These are phyloP conservation scores for Bacidia rubella DNA, from an alignment of 495 filamentous ascomycete species.

Conservation along the genomic window DNA sequence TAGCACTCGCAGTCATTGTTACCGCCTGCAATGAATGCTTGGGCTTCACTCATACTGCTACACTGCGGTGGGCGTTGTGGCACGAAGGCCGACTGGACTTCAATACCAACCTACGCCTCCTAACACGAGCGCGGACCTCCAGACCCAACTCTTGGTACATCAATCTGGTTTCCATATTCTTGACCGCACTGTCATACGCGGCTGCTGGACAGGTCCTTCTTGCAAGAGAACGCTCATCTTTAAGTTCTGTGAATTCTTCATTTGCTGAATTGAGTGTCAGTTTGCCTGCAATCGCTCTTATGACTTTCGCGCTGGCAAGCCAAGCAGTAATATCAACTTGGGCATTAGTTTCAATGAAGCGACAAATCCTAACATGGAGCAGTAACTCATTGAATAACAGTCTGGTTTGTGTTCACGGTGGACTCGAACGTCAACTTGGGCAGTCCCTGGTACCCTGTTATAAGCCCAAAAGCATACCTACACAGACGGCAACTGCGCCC, in stretches of 20 bases:
- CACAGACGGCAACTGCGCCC: neutral
- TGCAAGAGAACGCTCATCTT: neutral
- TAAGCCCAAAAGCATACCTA: neutral
- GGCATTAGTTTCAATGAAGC: conserved; percentile 15
- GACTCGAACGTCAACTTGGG: neutral
- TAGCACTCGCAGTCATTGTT: no score
- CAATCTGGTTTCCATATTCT: neutral
- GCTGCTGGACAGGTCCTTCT: neutral
- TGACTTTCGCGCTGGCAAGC: conserved; percentile 23
- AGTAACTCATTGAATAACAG: conserved; percentile 21
- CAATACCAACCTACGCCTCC: no score
- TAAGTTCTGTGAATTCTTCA: neutral
- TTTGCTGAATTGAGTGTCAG: neutral
- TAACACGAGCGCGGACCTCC: no score
- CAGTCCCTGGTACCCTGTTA: neutral
- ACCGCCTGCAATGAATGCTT: no score
- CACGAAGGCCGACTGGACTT: no score
- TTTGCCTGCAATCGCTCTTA: conserved; percentile 20
- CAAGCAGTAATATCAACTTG: conserved; percentile 26
- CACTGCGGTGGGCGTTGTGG: no score
- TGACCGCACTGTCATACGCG: neutral
- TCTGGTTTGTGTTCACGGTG: conserved; percentile 15
- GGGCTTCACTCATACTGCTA: no score
- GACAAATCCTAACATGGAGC: conserved; percentile 20
- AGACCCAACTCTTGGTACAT: neutral